These are phyloP conservation scores for Aspergillus brasiliensis DNA, from an alignment of 2,329 filamentous ascomycete genomes.

Conservation along the genomic window DNA sequence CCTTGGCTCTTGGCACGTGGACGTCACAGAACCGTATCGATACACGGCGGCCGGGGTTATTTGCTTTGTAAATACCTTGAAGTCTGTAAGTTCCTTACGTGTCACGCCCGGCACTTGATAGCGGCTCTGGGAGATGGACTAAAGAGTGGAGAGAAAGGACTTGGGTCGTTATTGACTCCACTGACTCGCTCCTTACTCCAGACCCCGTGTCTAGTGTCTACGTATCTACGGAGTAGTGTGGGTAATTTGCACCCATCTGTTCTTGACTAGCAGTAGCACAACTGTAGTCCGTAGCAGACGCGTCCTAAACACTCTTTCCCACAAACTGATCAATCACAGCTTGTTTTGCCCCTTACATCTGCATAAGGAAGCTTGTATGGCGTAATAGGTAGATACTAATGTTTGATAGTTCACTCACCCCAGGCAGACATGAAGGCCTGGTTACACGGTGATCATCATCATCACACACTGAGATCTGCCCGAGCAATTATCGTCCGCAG, in stretches of 20 bases:
- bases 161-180: not conserved
- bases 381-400: not conserved
- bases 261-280: not conserved
- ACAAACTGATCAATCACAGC: not conserved
- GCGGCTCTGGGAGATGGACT: not conserved
- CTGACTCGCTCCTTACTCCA: not conserved
- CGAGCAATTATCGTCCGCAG: not conserved
- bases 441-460: not conserved
- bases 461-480: not conserved
- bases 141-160: not conserved
- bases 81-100: not conserved
- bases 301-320: not conserved
- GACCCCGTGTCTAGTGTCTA: not conserved
- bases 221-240: not conserved
- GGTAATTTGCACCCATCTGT: not conserved
- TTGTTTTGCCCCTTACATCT: not conserved
- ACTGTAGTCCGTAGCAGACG: not conserved
- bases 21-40: not conserved
- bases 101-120: not conserved
- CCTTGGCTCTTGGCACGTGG: conserved; percentile 10
- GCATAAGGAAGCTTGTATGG: not conserved
- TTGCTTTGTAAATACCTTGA: not conserved
- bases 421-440: not conserved
- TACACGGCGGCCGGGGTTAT: not conserved
- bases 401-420: not conserved